phyloP scores from a whole-genome alignment of 352 stramenopile species.

The Pythium periplocum region DNA sequence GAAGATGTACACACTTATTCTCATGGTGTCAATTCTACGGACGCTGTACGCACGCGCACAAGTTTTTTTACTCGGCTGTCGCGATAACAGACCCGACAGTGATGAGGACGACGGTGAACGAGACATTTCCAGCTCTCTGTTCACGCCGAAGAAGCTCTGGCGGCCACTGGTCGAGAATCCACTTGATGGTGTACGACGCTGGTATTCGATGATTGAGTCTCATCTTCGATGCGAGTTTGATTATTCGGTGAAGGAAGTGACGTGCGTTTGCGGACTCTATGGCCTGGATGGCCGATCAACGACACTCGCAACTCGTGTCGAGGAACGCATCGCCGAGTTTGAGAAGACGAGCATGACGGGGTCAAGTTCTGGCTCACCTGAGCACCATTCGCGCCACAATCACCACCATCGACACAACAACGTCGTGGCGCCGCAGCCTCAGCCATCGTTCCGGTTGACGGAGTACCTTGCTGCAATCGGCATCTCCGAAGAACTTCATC shows the following conservation, averaged over 20 bases:
- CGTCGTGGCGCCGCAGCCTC: too few relatives aligned
- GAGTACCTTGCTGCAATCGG: conserved; percentile 41
- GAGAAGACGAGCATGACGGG: too few relatives aligned
- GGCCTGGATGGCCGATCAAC: conserved; percentile 38
- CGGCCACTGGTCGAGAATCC: conserved; percentile 51
- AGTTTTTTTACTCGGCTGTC: conserved; percentile 45
- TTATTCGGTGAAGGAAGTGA: conserved; percentile 66
- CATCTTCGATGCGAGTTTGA: conserved; percentile 77
- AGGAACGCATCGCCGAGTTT: conserved; percentile 8
- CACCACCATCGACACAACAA: too few relatives aligned
- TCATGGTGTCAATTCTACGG: conserved; percentile 76
- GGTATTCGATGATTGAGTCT: conserved; percentile 80
- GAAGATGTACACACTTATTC: conserved; percentile 81
- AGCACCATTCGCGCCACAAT: too few relatives aligned
- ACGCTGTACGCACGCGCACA: conserved; percentile 65
- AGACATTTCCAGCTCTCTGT: conserved; percentile 72
- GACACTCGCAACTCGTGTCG: conserved; percentile 7
- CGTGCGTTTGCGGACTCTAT: conserved; percentile 69
- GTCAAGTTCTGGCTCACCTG: too few relatives aligned
- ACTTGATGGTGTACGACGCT: conserved; percentile 67
- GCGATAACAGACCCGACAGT: conserved; percentile 9
- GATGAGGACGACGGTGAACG: conserved; percentile 27
- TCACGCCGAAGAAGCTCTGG: conserved; percentile 75
- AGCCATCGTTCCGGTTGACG: conserved; percentile 13
- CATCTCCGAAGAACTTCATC: conserved; percentile 45